Evolutionary conservation across 2,329 filamentous ascomycete species (phyloP).

Genomic region (Trichoderma citrinoviride): DNA sequence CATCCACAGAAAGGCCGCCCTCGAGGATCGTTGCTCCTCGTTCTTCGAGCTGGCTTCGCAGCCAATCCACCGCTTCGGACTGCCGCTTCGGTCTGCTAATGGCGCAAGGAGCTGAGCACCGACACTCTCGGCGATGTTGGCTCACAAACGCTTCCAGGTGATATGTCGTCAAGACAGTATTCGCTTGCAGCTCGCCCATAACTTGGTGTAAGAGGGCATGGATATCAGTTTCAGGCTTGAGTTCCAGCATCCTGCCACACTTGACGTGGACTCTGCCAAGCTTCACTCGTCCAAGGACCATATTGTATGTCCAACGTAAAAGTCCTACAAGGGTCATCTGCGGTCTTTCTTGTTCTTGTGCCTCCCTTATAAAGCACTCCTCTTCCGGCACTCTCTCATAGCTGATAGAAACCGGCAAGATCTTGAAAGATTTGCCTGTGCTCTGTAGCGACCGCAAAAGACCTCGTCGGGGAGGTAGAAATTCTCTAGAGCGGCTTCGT

Average conservation of each 20-base stretch:
- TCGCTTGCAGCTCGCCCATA: not conserved
- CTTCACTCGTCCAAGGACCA: not conserved
- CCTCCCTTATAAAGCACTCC: not conserved
- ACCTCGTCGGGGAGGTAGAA: not conserved
- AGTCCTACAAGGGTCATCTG: not conserved
- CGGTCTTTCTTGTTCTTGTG: not conserved
- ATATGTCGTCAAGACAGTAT: not conserved
- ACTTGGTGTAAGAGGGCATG: not conserved
- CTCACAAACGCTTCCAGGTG: not conserved
- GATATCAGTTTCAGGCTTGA: not conserved
- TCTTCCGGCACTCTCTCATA: conserved; percentile 2
- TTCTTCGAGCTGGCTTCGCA: not conserved
- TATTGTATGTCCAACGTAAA: not conserved
- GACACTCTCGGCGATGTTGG: not conserved
- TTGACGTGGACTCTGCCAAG: conserved; percentile 1
- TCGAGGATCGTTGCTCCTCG: not conserved
- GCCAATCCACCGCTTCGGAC: not conserved
- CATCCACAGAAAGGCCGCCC: not conserved
- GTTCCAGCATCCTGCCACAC: conserved; percentile 1
- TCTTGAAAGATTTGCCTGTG: not conserved
- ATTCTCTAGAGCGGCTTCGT: not conserved
- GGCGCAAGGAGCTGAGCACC: not conserved
- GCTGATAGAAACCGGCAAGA: not conserved
- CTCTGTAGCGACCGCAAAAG: not conserved
- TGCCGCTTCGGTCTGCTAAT: not conserved